Evolutionary conservation across 2,329 filamentous ascomycete species (phyloP).

Genomic region (Clathrospora elynae): DNA sequence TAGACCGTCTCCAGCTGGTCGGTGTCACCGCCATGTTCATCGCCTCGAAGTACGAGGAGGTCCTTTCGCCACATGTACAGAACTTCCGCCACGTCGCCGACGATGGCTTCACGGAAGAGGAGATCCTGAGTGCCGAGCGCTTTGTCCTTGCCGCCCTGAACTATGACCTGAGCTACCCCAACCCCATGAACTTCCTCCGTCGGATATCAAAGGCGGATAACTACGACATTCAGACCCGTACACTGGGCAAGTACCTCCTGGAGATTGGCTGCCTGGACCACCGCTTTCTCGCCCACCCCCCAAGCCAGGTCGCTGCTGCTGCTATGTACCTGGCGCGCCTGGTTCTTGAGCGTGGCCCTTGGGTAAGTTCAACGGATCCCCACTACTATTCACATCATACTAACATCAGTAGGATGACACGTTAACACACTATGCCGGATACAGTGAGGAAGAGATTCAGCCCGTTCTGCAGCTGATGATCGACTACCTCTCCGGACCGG

Average conservation of each 20-base stretch:
- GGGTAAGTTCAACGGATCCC: constrained; percentile 65
- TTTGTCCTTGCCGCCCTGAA: constrained; percentile 89
- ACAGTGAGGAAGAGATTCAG: constrained; percentile 88
- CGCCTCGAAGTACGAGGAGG: constrained; percentile 98
- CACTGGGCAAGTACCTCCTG: constrained; percentile 95
- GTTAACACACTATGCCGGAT: constrained; percentile 87
- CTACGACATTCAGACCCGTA: constrained; percentile 97
- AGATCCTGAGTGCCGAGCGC: constrained; percentile 96
- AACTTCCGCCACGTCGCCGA: constrained; percentile 98
- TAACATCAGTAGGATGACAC: constrained; percentile 70
- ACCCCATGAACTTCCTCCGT: constrained; percentile 99
- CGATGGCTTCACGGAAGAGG: constrained; percentile 90
- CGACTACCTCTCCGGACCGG: constrained; percentile 89
- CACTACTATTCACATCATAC: background rate
- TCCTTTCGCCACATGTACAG: constrained; percentile 92
- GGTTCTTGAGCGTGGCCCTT: constrained; percentile 87
- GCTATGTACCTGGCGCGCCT: constrained; percentile 94
- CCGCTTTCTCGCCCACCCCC: constrained; percentile 86
- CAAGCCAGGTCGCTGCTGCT: constrained; percentile 87
- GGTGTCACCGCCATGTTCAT: constrained; percentile 99
- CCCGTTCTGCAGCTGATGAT: constrained; percentile 94
- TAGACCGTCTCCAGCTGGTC: constrained; percentile 94
- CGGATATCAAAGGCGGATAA: constrained; percentile 99
- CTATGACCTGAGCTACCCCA: constrained; percentile 97
- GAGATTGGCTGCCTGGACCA: constrained; percentile 96